Evolutionary conservation across 495 filamentous ascomycete genomes (phyloP), one percentile per base, ranked within the genome.

Genomic region (Terfezia boudieri): DNA sequence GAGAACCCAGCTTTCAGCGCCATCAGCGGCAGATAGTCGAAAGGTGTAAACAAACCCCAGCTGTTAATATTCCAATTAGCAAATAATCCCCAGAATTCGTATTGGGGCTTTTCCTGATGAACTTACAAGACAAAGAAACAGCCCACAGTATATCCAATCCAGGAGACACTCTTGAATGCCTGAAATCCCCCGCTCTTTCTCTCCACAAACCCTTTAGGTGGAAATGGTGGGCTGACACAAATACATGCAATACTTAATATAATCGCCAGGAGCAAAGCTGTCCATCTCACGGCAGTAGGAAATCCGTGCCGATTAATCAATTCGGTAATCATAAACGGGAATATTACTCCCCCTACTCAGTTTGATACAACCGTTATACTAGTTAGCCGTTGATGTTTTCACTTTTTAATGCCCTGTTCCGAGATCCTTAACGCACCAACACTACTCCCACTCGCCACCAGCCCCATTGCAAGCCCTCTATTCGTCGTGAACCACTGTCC

Each of bases 131-230:
- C 38, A 36, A 55, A 56, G 37, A 60, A 60, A 38, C 32, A 54
- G 9, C 58, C 58, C 17, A 58, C 6, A 23, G 37, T 50, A 37
- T 53, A 60, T 17, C 37, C n/a, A 23, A 52, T 36, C 16, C 36
- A 60, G 8, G 22, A 4, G 8, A 17, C 22, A 35, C 50, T 48
- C 22, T 54, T 60, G 56, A 60, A 55, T 8, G 26, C 32, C 26
- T 38, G 22, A 35, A 55, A 3, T 4, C 50, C 56, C 37, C 17
- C 36, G 9, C 20, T 20, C 20, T 20, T 20, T 20, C 3, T n/a
- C n/a, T n/a, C n/a, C n/a, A n/a, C n/a, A n/a, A n/a, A n/a, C n/a
- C 54, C 54, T 43, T 58, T 60, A 8, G 50, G 56, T 10, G 58
- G 58, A 37, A 54, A 51, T 12, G 55, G 56, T 17, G 50, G 14